Percentiles rank a stretch among this genome's conserved stretches.
These are phyloP conservation scores for Geotrichum europaeum DNA, from an alignment of 1,139 yeast genomes.

Conservation along the genomic window DNA sequence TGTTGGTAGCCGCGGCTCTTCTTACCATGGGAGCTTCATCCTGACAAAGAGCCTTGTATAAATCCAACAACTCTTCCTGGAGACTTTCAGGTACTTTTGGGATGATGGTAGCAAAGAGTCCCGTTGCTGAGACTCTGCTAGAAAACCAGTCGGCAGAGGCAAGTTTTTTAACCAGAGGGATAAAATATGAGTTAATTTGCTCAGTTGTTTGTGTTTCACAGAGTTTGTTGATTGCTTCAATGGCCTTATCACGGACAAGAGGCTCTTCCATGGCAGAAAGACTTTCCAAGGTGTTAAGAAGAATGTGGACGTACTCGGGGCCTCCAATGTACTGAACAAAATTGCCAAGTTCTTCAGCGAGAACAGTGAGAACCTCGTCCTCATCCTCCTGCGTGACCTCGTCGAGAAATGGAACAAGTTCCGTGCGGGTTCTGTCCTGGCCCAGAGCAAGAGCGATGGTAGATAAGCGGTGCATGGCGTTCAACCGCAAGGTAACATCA, in stretches of 20 bases:
- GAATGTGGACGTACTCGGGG: slow-evolving; percentile 61
- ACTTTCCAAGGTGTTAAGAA: slow-evolving; percentile 81
- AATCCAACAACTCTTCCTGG: slow-evolving; percentile 48
- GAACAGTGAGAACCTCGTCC: slow-evolving; percentile 92
- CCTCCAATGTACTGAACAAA: slow-evolving; percentile 91
- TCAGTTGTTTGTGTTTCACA: slow-evolving; percentile 58
- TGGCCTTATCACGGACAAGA: slow-evolving; percentile 92
- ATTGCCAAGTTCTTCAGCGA: slow-evolving; percentile 84
- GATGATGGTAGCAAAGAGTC: slow-evolving; percentile 70
- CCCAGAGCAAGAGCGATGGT: slow-evolving; percentile 95
- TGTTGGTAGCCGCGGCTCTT: slow-evolving; percentile 82
- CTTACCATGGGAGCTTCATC: slow-evolving; percentile 99
- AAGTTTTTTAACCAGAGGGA: slow-evolving; percentile 70
- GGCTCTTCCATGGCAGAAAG: slow-evolving; percentile 96
- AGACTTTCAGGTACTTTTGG: slow-evolving; percentile 49
- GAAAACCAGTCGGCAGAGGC: slow-evolving; percentile 94
- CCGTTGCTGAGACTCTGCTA: slow-evolving; percentile 86
- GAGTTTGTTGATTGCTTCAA: slow-evolving; percentile 70
- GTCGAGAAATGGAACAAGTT: slow-evolving; percentile 81
- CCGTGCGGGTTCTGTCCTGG: slow-evolving; percentile 84
- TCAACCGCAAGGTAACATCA: slow-evolving; percentile 87
- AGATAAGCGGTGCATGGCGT: slow-evolving; percentile 90
- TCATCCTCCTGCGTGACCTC: slow-evolving; percentile 97
- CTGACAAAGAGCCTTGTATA: slow-evolving; percentile 64
- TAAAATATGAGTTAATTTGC: slow-evolving; percentile 61